Evolutionary conservation across 208 protist species (phyloP).

Genomic region (Leishmania amazonensis): DNA sequence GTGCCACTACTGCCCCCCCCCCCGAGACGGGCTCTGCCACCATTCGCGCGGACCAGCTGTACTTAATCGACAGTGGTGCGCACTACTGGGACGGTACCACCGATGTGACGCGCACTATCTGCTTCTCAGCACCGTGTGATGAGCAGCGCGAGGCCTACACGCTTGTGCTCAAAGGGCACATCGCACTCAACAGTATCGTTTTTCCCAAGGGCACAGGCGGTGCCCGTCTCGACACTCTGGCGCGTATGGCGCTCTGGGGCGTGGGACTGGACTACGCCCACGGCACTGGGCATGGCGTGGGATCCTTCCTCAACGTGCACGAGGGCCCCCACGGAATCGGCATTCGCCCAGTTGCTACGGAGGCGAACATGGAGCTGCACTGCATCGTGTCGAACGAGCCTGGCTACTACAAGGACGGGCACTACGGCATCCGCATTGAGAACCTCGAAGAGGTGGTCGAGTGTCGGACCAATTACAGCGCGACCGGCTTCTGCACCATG

Average conservation of each 20-base stretch:
- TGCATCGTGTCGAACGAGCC: conserved; percentile 93
- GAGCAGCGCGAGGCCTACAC: conserved; percentile 94
- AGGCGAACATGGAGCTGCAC: conserved; percentile 56
- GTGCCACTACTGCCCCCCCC: conserved; percentile 95
- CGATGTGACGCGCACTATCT: conserved; percentile 96
- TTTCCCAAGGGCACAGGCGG: conserved; percentile 91
- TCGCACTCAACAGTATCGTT: conserved; percentile 76
- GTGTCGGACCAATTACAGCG: conserved; percentile 54
- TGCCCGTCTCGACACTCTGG: conserved; percentile 88
- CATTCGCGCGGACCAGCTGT: conserved; percentile 76
- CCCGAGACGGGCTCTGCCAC: conserved; percentile 56
- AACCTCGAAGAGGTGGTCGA: conserved; percentile 94
- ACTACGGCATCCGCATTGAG: conserved; percentile 98
- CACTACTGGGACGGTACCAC: conserved; percentile 97
- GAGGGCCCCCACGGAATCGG: conserved; percentile 93
- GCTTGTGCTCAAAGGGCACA: conserved; percentile 96
- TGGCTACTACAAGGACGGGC: conserved; percentile 97
- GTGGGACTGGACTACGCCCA: conserved; percentile 96
- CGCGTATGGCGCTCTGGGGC: conserved; percentile 91
- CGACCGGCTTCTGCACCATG: conserved; percentile 71
- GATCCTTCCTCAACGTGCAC: conserved; percentile 97
- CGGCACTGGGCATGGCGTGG: conserved; percentile 97
- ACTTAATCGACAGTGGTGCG: conserved; percentile 96
- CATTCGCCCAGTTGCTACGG: conserved; percentile 44
- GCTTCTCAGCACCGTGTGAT: conserved; percentile 71